These are phyloP conservation scores for Psidium guajava DNA, from an alignment of 345 rosid genomes.

Conservation along the genomic window DNA sequence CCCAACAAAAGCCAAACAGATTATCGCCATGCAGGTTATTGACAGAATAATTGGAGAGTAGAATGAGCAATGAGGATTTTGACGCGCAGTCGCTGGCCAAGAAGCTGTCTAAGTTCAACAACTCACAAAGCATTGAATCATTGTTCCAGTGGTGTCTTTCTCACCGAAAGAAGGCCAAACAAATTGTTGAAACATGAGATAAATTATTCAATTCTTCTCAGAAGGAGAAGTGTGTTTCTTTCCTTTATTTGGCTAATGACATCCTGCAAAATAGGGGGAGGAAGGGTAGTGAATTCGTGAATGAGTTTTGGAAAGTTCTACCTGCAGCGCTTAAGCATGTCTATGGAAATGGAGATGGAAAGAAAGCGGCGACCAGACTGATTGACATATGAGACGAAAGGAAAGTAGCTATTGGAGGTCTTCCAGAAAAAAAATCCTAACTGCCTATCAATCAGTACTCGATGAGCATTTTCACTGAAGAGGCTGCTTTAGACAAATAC, in stretches of 20 bases:
- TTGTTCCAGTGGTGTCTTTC: slow-evolving; percentile 64
- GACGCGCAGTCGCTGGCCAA: slow-evolving; percentile 42
- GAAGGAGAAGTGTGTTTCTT: slow-evolving; percentile 52
- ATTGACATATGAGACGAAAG: no score
- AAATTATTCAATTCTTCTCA: slow-evolving; percentile 55
- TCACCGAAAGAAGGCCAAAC: slow-evolving; percentile 63
- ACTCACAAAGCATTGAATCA: slow-evolving; percentile 69
- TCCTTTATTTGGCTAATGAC: slow-evolving; percentile 66
- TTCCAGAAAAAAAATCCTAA: slow-evolving; percentile 58
- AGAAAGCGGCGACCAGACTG: slow-evolving; percentile 46
- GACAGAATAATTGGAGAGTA: slow-evolving; percentile 10
- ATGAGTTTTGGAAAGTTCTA: slow-evolving; percentile 74
- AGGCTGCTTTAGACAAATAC: slow-evolving; percentile 38
- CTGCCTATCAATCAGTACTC: slow-evolving; percentile 49
- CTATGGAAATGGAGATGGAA: slow-evolving; percentile 48
- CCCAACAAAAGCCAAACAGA: no score
- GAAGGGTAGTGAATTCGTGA: slow-evolving; percentile 70
- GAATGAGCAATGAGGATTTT: slow-evolving; percentile 54
- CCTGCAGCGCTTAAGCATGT: slow-evolving; percentile 45
- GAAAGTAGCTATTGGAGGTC: slow-evolving; percentile 60
- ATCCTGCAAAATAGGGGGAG: slow-evolving; percentile 68
- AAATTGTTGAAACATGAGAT: slow-evolving; percentile 67
- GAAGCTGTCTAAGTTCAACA: slow-evolving; percentile 62
- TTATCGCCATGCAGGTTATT: slow-evolving; percentile 23
- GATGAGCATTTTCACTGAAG: slow-evolving; percentile 48